Evolutionary conservation across 306 rosid species (phyloP).

Genomic region (Fragaria nilgerrensis): DNA sequence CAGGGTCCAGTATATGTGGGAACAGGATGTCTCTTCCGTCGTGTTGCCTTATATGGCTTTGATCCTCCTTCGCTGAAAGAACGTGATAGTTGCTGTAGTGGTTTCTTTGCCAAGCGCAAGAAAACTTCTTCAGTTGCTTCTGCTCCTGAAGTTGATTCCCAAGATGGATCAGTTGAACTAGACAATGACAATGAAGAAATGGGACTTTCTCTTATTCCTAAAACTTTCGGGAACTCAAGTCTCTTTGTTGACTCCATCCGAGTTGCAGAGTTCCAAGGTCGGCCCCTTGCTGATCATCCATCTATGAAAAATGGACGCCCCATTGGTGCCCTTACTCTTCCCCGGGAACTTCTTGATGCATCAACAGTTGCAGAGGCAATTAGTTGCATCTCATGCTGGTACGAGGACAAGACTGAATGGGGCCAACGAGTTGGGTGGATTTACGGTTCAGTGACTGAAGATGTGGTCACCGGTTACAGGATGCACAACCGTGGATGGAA

Average conservation of each 20-base stretch:
- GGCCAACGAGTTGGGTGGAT: conserved; percentile 72
- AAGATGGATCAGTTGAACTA: conserved; percentile 29
- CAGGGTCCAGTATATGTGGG: conserved; percentile 86
- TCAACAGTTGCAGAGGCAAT: conserved; percentile 65
- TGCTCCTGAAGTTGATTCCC: conserved; percentile 40
- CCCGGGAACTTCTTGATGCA: conserved; percentile 60
- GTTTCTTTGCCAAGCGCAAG: conserved; percentile 30
- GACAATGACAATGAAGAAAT: conserved; percentile 49
- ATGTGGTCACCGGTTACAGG: conserved; percentile 76
- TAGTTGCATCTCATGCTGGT: conserved; percentile 73
- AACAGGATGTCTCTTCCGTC: conserved; percentile 72
- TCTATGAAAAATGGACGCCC: conserved; percentile 61
- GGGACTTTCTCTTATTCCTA: conserved; percentile 52
- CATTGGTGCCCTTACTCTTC: conserved; percentile 54
- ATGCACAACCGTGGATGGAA: conserved; percentile 86
- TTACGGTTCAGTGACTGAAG: conserved; percentile 80
- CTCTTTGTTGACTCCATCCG: conserved; percentile 55
- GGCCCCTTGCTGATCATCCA: conserved; percentile 70
- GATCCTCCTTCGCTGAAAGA: conserved; percentile 56
- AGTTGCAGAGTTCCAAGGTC: conserved; percentile 73
- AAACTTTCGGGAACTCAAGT: conserved; percentile 71
- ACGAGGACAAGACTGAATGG: conserved; percentile 81
- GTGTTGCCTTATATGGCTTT: conserved; percentile 74
- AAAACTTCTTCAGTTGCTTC: conserved; percentile 59
- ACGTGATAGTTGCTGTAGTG: conserved; percentile 45